phyloP scores from a whole-genome alignment of 805 yeast genomes.

The Metschnikowia santaceciliae region DNA sequence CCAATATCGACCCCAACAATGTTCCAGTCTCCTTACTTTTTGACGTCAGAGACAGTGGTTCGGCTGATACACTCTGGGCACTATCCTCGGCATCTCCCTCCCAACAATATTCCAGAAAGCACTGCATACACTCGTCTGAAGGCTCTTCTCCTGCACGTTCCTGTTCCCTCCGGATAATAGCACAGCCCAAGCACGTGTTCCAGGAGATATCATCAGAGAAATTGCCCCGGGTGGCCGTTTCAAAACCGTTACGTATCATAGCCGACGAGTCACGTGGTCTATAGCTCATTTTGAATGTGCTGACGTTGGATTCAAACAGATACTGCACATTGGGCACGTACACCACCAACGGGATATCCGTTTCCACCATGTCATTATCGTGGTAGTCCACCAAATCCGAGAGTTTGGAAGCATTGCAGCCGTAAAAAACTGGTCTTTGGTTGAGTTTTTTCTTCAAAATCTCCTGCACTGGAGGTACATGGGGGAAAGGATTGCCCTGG shows the following conservation, averaged over 20 bases:
- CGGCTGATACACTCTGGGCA: constrained; percentile 4
- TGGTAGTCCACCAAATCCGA: constrained; percentile 10
- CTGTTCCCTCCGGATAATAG: constrained; percentile 23
- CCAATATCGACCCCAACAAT: neutral
- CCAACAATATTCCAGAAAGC: constrained; percentile 24
- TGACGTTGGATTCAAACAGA: constrained; percentile 20
- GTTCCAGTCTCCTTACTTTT: neutral
- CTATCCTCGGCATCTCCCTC: constrained; percentile 17
- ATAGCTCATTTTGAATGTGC: constrained; percentile 24
- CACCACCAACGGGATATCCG: constrained; percentile 23
- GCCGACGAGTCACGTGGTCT: constrained; percentile 15
- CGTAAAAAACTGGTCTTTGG: constrained; percentile 14
- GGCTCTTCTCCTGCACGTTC: constrained; percentile 21
- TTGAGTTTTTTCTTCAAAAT: constrained; percentile 7
- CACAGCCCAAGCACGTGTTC: constrained; percentile 26
- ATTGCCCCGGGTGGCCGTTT: constrained; percentile 19
- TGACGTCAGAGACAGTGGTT: neutral
- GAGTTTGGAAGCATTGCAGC: constrained; percentile 13
- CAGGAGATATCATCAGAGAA: constrained; percentile 18
- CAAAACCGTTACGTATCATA: constrained; percentile 21
- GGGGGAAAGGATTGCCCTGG: constrained; percentile 17
- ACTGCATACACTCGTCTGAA: constrained; percentile 20
- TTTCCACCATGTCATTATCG: constrained; percentile 6
- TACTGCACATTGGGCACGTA: constrained; percentile 16
- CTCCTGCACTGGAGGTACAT: constrained; percentile 11